Base-by-base conservation (phyloP, 1,139 yeast species). In the Yamadazyma dushanensis region DNA sequence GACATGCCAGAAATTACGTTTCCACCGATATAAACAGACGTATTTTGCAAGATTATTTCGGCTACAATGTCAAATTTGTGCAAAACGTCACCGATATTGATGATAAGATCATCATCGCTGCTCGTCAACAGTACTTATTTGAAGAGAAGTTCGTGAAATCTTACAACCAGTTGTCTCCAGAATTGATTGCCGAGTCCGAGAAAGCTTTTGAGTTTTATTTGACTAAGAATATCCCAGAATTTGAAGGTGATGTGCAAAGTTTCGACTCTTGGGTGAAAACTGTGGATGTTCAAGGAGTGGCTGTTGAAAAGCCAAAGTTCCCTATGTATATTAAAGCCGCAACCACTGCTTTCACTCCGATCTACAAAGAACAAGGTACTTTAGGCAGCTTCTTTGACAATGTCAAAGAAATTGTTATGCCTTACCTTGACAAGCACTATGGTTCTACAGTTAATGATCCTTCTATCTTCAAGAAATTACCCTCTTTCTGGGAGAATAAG, bases 11-110 rank as follows among this genome's bases (percentile, higher is more conserved):
- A 61, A 92, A 92, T 65, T 94, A 92, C 57, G 97, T 92, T 34
- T 80, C 96, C 8, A 86, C 88, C 36, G 98, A 94, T 59, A 88
- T 92, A 56, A 85, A 88, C 56, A 79, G 98, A 57, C 76, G 98
- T 49, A 76, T 94, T 33, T 59, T 92, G 47, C 87, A 82, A 57
- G 89, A 90, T 57, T 90, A 88, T 61, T 92, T 94, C 63, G 95
- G 96, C 15, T 92, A 87, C 63, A 80, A 86, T 50, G 76, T 92
- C 32, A 73, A 73, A 35, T 92, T 89, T 61, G 89, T 94, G 35
- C 99, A 94, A 65, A 92, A 92, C 54, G 97, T 92, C 41, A 92
- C 99, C 14, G 98, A 92, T 60, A 89, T 92, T 42, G 99, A 92
- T 59, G 99, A 92, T 61, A 92, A 92, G 65, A 92, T 92, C 62